Percentiles rank a stretch among this genome's conserved stretches.
Conservation (phyloP, 495 filamentous ascomycete species). For the Penicillium flavigenum region DNA sequence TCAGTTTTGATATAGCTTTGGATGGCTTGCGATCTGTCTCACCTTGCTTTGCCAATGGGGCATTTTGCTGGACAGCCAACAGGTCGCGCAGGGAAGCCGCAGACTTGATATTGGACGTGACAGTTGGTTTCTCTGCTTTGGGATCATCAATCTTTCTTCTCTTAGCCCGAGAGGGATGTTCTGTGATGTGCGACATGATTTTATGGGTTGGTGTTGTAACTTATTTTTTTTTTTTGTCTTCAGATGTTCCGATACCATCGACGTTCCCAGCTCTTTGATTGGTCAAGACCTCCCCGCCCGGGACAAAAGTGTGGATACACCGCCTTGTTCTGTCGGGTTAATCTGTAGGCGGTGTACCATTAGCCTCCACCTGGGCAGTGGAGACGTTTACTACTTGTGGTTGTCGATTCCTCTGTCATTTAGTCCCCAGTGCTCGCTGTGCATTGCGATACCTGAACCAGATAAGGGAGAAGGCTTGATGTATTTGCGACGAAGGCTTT, state of each 20-base stretch:
- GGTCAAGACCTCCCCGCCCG: constrained; percentile 18
- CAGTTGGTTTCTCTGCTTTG: constrained; percentile 27
- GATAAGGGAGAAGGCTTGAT: neutral
- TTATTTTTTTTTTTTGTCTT: constrained; percentile 27
- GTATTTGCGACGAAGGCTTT: neutral
- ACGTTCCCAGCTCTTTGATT: constrained; percentile 28
- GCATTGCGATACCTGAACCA: too few relatives aligned
- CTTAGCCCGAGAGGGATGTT: constrained; percentile 37
- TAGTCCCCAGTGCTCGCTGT: too few relatives aligned
- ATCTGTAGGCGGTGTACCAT: neutral
- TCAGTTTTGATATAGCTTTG: constrained; percentile 1
- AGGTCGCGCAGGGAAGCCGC: constrained; percentile 59
- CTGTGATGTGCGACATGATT: constrained; percentile 29
- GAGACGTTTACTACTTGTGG: neutral
- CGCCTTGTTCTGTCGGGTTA: neutral
- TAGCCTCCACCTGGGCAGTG: neutral
- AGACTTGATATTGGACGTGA: constrained; percentile 49
- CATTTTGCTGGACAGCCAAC: constrained; percentile 67
- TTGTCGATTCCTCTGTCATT: too few relatives aligned
- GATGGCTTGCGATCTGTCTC: constrained; percentile 20
- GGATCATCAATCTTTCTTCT: constrained; percentile 44
- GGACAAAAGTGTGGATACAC: neutral
- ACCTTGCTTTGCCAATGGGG: constrained; percentile 63
- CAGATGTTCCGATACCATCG: constrained; percentile 30
- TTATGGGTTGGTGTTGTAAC: constrained; percentile 14